phyloP scores from a whole-genome alignment of 768 basidiomycete species.

The Termitomyces sp. region DNA sequence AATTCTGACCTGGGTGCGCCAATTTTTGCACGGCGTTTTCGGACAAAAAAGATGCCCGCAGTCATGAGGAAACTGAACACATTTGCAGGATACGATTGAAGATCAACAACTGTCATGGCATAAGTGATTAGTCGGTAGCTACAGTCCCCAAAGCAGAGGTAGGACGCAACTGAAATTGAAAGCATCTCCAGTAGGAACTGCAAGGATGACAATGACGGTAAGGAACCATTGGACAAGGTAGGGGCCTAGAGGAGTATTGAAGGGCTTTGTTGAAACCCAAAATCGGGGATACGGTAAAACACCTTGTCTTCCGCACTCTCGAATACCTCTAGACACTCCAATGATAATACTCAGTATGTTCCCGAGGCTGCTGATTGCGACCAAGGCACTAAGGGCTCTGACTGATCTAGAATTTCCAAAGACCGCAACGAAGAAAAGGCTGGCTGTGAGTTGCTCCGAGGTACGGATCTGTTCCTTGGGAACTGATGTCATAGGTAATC shows the following conservation, averaged over 20 bases:
- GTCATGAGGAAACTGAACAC: slow-evolving; percentile 32
- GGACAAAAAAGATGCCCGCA: slow-evolving; percentile 31
- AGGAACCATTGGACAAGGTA: slow-evolving; percentile 43
- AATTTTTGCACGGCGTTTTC: slow-evolving; percentile 26
- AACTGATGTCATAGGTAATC: slow-evolving; percentile 23
- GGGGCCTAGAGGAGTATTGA: slow-evolving; percentile 47
- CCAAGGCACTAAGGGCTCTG: slow-evolving; percentile 32
- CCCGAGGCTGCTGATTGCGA: slow-evolving; percentile 38
- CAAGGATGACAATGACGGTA: slow-evolving; percentile 46
- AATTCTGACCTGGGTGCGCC: slow-evolving; percentile 31
- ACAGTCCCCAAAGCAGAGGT: neutral
- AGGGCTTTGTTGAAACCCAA: slow-evolving; percentile 49
- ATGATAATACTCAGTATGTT: slow-evolving; percentile 29
- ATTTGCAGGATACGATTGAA: slow-evolving; percentile 37
- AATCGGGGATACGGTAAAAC: slow-evolving; percentile 49
- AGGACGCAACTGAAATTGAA: slow-evolving; percentile 37
- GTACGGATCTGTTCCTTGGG: slow-evolving; percentile 39
- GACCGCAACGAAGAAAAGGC: slow-evolving; percentile 47
- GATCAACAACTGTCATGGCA: slow-evolving; percentile 26
- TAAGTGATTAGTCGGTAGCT: slow-evolving; percentile 1
- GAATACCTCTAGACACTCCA: slow-evolving; percentile 37
- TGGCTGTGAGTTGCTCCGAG: slow-evolving; percentile 43
- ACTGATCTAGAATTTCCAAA: slow-evolving; percentile 37
- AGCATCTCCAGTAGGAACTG: slow-evolving; percentile 38
- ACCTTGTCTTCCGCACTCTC: slow-evolving; percentile 47